Evolutionary conservation across 1,284 basidiomycete genomes (phyloP), one percentile per base, ranked within the genome.

Genomic region (Macrocybe sp.): DNA sequence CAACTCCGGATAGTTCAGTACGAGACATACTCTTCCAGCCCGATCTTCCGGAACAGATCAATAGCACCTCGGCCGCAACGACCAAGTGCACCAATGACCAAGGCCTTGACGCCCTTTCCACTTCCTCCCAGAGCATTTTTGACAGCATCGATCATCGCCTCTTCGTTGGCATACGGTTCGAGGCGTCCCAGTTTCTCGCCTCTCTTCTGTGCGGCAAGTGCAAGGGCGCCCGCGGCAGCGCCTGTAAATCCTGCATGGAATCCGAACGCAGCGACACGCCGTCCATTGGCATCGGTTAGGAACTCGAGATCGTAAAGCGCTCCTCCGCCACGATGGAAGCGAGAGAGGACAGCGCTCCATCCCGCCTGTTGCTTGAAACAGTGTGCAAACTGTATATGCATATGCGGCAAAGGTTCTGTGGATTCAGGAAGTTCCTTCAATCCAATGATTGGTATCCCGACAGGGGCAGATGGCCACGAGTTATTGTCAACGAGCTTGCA

Each of bases 231-330:
- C 0, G 92, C 90, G 2, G 96, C 97, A 4, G 97, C 94, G 28
- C 97, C 97, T 6, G 96, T 95, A 58, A 98, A 99, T 2, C 97
- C 97, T 9, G 97, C 97, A 68, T 99, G 91, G 77, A 90, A 99
- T 6, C 97, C 97, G 62, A 99, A 99, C 0, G 97, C 97, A n/a
- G 97, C 97, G 28, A 99, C 96, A 34, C 97, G 86, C 33, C 92
- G 79, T 22, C 93, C 92, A 38, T 65, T 75, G 11, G 75, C 82
- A 64, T 99, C 95, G 57, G 85, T 89, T 52, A 99, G 75, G 73
- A 99, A 99, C 72, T 99, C 97, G 52, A 99, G 76, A 68, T 99
- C 97, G 72, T 99, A 98, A 40, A 99, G 75, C 34, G 84, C 89
- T 22, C 96, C 96, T 33, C 82, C 78, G 28, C 96, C 97, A 50